These are phyloP conservation scores for Stylosanthes scabra DNA, from an alignment of 331 rosid species.

Conservation along the genomic window DNA sequence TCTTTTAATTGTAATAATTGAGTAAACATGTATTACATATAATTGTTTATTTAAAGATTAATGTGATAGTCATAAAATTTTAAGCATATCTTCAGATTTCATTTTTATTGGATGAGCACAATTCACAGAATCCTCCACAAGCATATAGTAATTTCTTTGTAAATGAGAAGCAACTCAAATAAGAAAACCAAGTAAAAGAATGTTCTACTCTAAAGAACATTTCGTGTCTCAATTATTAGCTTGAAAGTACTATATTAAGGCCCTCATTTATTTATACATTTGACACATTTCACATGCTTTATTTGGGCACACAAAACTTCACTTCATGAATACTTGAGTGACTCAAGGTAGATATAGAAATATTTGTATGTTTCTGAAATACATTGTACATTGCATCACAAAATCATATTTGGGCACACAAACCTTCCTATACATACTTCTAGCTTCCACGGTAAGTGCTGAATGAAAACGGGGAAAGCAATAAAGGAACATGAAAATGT, in stretches of 20 bases:
- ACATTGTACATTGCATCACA: too few relatives aligned
- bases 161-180: not conserved
- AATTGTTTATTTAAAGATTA: too few relatives aligned
- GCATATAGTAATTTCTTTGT: too few relatives aligned
- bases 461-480: conserved; percentile 88
- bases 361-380: too few relatives aligned
- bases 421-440: conserved; percentile 25
- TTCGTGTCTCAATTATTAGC: conserved; percentile 17
- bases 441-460: conserved; percentile 94
- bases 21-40: too few relatives aligned
- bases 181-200: not conserved
- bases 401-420: too few relatives aligned
- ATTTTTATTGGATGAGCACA: too few relatives aligned
- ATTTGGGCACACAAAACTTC: not conserved
- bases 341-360: not conserved
- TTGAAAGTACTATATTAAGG: not conserved
- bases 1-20: too few relatives aligned
- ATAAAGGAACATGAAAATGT: conserved; percentile 93
- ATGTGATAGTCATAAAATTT: too few relatives aligned
- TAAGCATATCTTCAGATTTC: too few relatives aligned
- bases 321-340: conserved; percentile 17
- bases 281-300: conserved; percentile 23
- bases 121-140: too few relatives aligned
- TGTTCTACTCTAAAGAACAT: not conserved
- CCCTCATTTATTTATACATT: not conserved